A percentile compares a stretch with the other conserved stretches of the same genome.
phyloP scores from a whole-genome alignment of 192 early-diverging fungal species.

The Allomyces macrogynus region DNA sequence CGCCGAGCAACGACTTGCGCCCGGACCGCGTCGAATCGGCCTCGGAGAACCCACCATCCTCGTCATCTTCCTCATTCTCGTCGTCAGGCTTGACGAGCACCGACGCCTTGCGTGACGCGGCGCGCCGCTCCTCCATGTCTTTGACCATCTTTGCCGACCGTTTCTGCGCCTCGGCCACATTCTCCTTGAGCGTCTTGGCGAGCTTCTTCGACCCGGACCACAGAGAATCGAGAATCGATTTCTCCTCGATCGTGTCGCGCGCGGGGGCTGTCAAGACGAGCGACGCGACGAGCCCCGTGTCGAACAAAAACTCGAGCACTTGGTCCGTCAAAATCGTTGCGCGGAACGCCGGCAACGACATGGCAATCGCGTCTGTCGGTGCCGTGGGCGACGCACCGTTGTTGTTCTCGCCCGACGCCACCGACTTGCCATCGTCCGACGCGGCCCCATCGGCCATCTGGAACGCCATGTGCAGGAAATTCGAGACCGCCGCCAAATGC shows the following conservation, averaged over 20 bases:
- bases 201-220: neutral
- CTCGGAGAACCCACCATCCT: neutral
- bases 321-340: neutral
- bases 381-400: neutral
- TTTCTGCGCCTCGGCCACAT: neutral
- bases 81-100: neutral
- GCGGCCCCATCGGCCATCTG: constrained; percentile 15
- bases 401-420: no score
- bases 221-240: neutral
- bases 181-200: neutral
- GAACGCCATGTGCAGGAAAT: constrained; percentile 41
- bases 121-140: neutral
- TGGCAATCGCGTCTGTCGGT: neutral
- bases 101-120: neutral
- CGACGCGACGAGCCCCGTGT: neutral
- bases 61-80: neutral
- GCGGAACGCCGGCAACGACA: neutral
- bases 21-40: neutral
- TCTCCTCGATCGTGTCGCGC: neutral
- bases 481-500: constrained; percentile 34
- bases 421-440: no score
- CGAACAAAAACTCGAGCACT: neutral
- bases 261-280: neutral
- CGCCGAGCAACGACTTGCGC: no score
- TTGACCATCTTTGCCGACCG: neutral